phyloP scores from a whole-genome alignment of 192 early-diverging fungal species.

The Geosiphon pyriformis region DNA sequence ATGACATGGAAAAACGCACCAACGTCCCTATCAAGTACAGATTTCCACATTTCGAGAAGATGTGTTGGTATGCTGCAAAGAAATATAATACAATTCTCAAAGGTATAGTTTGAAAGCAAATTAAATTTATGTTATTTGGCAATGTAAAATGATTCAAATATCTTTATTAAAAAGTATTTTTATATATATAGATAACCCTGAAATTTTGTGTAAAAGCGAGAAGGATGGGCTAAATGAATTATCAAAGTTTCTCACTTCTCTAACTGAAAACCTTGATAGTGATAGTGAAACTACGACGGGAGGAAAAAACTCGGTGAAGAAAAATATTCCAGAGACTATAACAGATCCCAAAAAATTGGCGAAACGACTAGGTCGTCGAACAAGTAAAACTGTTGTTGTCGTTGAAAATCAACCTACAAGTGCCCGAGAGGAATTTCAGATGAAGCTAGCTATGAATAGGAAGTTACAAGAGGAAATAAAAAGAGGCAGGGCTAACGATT shows the following conservation, averaged over 20 bases:
- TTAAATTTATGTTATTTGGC: too few relatives aligned
- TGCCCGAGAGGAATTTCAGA: too few relatives aligned
- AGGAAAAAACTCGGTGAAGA: not conserved
- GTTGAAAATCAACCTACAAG: too few relatives aligned
- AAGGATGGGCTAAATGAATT: constrained; percentile 4
- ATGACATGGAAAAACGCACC: constrained; percentile 74
- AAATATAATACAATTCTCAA: constrained; percentile 15
- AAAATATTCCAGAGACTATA: constrained; percentile 2
- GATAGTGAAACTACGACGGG: not conserved
- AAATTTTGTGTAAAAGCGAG: not conserved
- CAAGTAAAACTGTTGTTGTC: not conserved
- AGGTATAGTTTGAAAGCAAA: constrained; percentile 10
- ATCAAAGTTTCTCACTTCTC: not conserved
- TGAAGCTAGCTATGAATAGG: too few relatives aligned
- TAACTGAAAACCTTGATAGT: not conserved
- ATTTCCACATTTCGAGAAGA: constrained; percentile 79
- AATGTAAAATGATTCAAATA: not conserved
- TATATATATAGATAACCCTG: constrained; percentile 10
- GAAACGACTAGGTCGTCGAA: not conserved
- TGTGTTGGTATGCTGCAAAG: constrained; percentile 68
- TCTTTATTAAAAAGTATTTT: not conserved
- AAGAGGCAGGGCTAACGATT: too few relatives aligned
- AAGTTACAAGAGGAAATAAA: too few relatives aligned
- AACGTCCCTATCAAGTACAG: constrained; percentile 76
- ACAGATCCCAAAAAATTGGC: constrained; percentile 9